Evolutionary conservation across 2,329 filamentous ascomycete genomes (phyloP).

Genomic region (Aspergillus pseudoglaucus): DNA sequence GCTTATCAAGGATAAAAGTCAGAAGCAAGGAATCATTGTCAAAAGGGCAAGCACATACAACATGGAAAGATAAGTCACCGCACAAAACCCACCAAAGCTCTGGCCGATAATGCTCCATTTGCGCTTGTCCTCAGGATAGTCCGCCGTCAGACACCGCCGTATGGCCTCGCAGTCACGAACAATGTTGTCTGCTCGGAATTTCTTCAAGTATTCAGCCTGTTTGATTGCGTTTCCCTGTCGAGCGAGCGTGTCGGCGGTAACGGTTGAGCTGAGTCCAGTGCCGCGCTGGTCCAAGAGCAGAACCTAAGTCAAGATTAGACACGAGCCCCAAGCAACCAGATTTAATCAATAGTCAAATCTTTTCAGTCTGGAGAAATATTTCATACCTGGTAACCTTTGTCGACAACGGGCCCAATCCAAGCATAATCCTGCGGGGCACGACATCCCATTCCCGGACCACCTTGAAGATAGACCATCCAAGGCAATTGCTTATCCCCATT

Average conservation of each 20-base stretch:
- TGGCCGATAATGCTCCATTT: conserved; percentile 86
- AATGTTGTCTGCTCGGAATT: conserved; percentile 84
- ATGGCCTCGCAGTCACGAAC: conserved; percentile 86
- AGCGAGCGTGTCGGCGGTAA: conserved; percentile 66
- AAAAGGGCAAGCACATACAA: conserved; percentile 37
- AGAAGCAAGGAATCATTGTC: background rate
- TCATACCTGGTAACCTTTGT: conserved; percentile 70
- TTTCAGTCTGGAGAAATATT: background rate
- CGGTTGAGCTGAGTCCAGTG: conserved; percentile 74
- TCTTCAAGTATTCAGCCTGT: conserved; percentile 74
- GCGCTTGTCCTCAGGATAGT: conserved; percentile 62
- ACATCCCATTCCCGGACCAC: conserved; percentile 77
- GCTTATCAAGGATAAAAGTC: conserved; percentile 21
- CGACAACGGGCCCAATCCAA: conserved; percentile 64
- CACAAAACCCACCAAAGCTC: conserved; percentile 86
- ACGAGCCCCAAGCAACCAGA: background rate
- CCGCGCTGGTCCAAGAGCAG: conserved; percentile 88
- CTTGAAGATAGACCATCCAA: conserved; percentile 69
- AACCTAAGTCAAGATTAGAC: conserved; percentile 29
- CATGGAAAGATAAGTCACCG: conserved; percentile 75
- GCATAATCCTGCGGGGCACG: conserved; percentile 65
- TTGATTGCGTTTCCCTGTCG: conserved; percentile 56
- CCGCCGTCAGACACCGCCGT: conserved; percentile 63
- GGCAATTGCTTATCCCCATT: conserved; percentile 43
- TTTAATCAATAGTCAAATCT: background rate